Conservation (phyloP, 352 stramenopile genomes). For the Phytophthora palmivora region DNA sequence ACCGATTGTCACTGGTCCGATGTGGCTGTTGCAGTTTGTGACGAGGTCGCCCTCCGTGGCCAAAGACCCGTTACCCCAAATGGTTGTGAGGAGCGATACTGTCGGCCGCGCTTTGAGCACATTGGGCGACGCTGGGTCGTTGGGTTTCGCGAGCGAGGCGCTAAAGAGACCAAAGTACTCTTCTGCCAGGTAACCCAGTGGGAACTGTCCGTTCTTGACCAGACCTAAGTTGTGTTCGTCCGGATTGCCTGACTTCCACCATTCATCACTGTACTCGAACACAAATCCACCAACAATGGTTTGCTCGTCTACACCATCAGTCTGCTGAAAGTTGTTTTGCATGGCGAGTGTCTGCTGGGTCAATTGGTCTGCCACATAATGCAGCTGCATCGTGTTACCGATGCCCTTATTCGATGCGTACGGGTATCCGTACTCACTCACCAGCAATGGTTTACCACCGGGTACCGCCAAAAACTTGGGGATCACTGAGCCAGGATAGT, state of each 20-base stretch:
- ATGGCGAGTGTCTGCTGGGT: constrained; percentile 57
- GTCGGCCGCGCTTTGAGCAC: constrained; percentile 55
- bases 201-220: constrained; percentile 57
- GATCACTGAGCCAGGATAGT: constrained; percentile 64
- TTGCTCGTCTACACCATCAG: constrained; percentile 55
- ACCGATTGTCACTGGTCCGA: not conserved
- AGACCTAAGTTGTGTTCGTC: constrained; percentile 61
- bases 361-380: constrained; percentile 49
- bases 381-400: constrained; percentile 48
- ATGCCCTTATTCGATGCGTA: constrained; percentile 59
- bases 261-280: constrained; percentile 84
- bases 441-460: constrained; percentile 52
- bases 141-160: constrained; percentile 11
- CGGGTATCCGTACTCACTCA: constrained; percentile 73
- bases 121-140: constrained; percentile 32
- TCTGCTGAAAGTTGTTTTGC: constrained; percentile 62
- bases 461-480: constrained; percentile 56
- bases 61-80: constrained; percentile 51
- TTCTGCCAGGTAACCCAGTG: constrained; percentile 67
- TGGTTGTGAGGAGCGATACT: constrained; percentile 52
- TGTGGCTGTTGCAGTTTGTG: constrained; percentile 36
- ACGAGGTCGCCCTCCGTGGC: constrained; percentile 46
- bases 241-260: constrained; percentile 69
- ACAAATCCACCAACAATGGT: constrained; percentile 71
- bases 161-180: constrained; percentile 65